Conservation (phyloP, 345 rosid species). For the Mangifera indica region DNA sequence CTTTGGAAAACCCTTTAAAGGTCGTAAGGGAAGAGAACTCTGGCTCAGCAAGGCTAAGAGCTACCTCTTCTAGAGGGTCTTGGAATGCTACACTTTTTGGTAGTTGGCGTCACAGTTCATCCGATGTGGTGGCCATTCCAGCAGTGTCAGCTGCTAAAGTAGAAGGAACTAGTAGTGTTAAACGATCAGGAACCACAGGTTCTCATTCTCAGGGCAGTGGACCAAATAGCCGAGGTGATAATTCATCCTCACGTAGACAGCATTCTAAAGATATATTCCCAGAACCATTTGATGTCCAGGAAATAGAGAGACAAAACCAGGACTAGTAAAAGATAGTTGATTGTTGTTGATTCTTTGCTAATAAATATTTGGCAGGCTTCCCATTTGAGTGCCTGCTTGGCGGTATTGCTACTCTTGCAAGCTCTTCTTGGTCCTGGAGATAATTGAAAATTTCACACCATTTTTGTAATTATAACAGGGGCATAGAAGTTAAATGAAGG, state of each 20-base stretch:
- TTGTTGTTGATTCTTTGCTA: conserved; percentile 57
- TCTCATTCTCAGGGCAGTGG: conserved; percentile 87
- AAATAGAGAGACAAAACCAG: conserved; percentile 48
- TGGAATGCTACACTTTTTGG: conserved; percentile 95
- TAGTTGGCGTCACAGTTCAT: conserved; percentile 94
- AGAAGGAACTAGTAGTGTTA: conserved; percentile 56
- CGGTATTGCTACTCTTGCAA: conserved; percentile 5
- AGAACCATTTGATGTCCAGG: conserved; percentile 57
- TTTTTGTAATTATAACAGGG: background rate
- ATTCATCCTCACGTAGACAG: conserved; percentile 77
- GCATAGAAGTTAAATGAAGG: conserved; percentile 8
- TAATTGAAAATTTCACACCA: conserved; percentile 15
- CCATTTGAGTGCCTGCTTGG: conserved; percentile 36
- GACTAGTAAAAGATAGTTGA: conserved; percentile 34
- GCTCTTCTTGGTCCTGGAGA: conserved; percentile 12
- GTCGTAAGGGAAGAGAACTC: conserved; percentile 82
- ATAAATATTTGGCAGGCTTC: conserved; percentile 48
- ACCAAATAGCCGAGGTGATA: conserved; percentile 53
- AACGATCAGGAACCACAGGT: conserved; percentile 66
- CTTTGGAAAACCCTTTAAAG: conserved; percentile 86
- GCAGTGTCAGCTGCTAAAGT: conserved; percentile 35
- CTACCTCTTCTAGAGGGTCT: conserved; percentile 85
- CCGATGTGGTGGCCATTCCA: conserved; percentile 56
- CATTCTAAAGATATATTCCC: conserved; percentile 89
- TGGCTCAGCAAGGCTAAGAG: conserved; percentile 73